Percentiles rank a stretch among this genome's conserved stretches.
phyloP scores from a whole-genome alignment of 225 moss, liverwort and hornwort species.

The Physcomitrellopsis africana region DNA sequence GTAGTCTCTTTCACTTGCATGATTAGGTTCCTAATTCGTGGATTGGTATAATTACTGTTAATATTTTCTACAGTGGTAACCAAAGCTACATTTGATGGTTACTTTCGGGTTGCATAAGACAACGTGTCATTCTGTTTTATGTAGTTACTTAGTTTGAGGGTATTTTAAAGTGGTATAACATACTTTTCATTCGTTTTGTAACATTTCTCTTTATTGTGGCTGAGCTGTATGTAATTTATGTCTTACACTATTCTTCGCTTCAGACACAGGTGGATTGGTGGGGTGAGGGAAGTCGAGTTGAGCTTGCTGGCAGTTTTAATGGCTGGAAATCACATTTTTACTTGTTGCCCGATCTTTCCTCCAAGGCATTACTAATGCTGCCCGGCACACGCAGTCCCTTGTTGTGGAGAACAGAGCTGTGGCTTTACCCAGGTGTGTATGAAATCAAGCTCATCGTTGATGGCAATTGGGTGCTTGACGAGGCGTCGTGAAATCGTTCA shows the following conservation, averaged over 20 bases:
- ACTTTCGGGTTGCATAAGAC: neutral
- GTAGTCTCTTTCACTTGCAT: no score
- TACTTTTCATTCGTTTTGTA: conserved; percentile 6
- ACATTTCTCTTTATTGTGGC: neutral
- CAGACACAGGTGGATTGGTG: conserved; percentile 96
- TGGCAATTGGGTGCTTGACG: conserved; percentile 89
- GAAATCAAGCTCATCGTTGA: conserved; percentile 95
- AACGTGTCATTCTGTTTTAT: neutral
- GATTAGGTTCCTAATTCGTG: neutral
- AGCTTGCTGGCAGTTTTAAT: conserved; percentile 94
- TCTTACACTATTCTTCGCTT: conserved; percentile 22
- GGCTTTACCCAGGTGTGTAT: conserved; percentile 84
- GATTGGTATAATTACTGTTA: neutral
- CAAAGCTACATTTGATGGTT: neutral
- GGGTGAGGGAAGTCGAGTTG: conserved; percentile 85
- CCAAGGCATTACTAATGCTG: conserved; percentile 61
- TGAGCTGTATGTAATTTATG: conserved; percentile 15
- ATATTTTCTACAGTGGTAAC: neutral
- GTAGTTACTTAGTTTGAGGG: neutral
- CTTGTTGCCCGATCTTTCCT: conserved; percentile 72
- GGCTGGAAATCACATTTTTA: conserved; percentile 79
- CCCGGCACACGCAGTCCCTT: conserved; percentile 73
- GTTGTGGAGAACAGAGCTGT: conserved; percentile 86
- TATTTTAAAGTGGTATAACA: neutral
- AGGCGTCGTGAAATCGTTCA: conserved; percentile 75